Evolutionary conservation across 73 alveolate species (phyloP).

Genomic region (Uronychia setigera): DNA sequence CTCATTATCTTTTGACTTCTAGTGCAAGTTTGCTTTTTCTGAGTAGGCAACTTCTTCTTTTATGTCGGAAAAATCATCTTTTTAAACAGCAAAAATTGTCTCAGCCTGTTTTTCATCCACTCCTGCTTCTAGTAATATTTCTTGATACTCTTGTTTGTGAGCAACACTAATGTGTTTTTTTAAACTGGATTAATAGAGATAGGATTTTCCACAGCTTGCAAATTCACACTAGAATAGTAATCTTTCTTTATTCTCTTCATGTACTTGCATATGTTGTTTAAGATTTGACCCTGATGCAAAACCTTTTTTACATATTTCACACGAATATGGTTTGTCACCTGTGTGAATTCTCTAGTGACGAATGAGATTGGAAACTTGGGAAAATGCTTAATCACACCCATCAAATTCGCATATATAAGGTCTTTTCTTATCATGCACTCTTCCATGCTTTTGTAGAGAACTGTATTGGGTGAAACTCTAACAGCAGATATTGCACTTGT

Average conservation of each 20-base stretch:
- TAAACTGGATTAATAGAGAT: slow-evolving; percentile 50
- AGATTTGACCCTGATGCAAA: slow-evolving; percentile 67
- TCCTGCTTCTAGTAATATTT: not conserved
- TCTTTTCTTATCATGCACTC: slow-evolving; percentile 69
- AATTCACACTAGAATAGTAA: slow-evolving; percentile 38
- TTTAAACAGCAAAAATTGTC: not conserved
- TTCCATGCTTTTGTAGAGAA: slow-evolving; percentile 59
- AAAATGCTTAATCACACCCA: slow-evolving; percentile 59
- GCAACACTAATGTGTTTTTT: slow-evolving; percentile 47
- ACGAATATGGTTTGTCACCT: slow-evolving; percentile 59
- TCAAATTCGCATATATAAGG: slow-evolving; percentile 56
- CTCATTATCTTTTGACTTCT: too few species aligned
- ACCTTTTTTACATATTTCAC: slow-evolving; percentile 47
- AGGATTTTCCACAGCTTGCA: slow-evolving; percentile 44
- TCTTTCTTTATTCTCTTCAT: slow-evolving; percentile 9
- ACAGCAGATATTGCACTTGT: slow-evolving; percentile 71
- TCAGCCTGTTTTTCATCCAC: not conserved
- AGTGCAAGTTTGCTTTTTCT: not conserved
- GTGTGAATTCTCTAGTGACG: slow-evolving; percentile 69
- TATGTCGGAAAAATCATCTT: not conserved
- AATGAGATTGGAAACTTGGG: slow-evolving; percentile 50
- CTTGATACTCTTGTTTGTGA: slow-evolving; percentile 57
- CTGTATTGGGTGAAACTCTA: slow-evolving; percentile 64
- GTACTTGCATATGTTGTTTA: slow-evolving; percentile 56
- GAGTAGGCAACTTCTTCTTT: not conserved